Evolutionary conservation across 129 eudicot species (phyloP).

Genomic region (Helianthus annuus): DNA sequence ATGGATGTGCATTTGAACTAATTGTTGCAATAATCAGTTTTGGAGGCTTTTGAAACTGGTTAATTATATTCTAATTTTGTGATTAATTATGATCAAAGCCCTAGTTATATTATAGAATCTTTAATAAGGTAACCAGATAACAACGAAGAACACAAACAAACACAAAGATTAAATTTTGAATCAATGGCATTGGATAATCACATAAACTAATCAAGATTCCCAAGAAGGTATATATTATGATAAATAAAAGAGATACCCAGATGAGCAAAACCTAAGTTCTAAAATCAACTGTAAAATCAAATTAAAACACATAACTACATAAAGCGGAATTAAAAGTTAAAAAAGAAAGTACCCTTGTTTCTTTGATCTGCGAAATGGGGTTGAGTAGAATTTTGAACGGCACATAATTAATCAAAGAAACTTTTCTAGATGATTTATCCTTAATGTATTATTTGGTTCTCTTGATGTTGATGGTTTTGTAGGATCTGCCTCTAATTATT

Average conservation of each 20-base stretch:
- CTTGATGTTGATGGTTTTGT: too few species aligned
- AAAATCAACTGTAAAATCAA: neutral
- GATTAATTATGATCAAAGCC: neutral
- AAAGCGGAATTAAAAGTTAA: neutral
- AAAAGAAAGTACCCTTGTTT: neutral
- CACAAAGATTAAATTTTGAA: neutral
- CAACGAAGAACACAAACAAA: slow-evolving; percentile 6
- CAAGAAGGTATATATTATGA: neutral
- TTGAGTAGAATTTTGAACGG: neutral
- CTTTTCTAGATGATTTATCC: too few species aligned
- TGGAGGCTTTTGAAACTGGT: too few species aligned
- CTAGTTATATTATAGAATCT: neutral
- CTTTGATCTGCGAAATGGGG: neutral
- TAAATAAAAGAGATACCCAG: neutral
- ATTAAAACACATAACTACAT: neutral
- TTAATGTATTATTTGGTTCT: too few species aligned
- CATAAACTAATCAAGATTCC: neutral
- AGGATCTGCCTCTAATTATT: too few species aligned
- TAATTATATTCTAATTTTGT: neutral
- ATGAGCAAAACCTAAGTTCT: neutral
- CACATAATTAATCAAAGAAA: too few species aligned
- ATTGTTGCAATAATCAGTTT: neutral
- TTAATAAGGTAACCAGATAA: slow-evolving; percentile 3
- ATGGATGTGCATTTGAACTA: too few species aligned
- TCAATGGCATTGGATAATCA: neutral